phyloP scores from a whole-genome alignment of 495 filamentous ascomycete species.

The Daldinia decipiens region DNA sequence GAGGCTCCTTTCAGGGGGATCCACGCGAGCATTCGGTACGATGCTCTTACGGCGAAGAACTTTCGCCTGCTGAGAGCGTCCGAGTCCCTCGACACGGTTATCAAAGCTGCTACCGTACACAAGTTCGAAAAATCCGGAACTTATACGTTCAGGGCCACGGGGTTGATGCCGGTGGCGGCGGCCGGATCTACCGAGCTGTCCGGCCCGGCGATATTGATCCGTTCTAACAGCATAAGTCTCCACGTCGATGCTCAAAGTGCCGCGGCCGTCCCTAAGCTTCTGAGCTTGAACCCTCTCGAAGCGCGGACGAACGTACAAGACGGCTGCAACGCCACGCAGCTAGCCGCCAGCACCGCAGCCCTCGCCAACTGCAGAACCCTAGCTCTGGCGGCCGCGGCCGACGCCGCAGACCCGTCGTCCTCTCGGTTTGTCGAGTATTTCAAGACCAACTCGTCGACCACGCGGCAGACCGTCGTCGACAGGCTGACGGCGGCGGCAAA shows the following conservation, averaged over 20 bases:
- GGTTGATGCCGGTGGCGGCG: conserved; percentile 24
- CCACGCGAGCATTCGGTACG: conserved; percentile 28
- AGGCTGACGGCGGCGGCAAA: conserved; percentile 25
- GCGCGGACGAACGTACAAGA: conserved; percentile 26
- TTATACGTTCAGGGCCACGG: conserved; percentile 26
- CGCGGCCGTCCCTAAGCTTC: conserved; percentile 10
- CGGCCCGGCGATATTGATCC: conserved; percentile 20
- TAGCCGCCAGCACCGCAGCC: conserved; percentile 26
- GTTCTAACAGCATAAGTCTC: conserved; percentile 28
- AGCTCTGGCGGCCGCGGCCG: conserved; percentile 24
- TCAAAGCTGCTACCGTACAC: conserved; percentile 28
- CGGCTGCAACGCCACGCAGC: conserved; percentile 26
- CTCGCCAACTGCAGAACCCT: conserved; percentile 26
- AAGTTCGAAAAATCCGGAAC: conserved; percentile 31
- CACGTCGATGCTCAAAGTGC: conserved; percentile 16
- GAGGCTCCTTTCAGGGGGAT: conserved; percentile 33
- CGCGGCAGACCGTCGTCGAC: conserved; percentile 27
- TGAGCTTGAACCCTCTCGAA: conserved; percentile 10
- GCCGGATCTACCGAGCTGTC: conserved; percentile 23
- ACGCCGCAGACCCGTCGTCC: conserved; percentile 28
- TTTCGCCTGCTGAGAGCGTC: conserved; percentile 24
- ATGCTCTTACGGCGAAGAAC: conserved; percentile 29
- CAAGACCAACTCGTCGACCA: conserved; percentile 28
- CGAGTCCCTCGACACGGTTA: conserved; percentile 25
- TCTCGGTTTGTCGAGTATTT: conserved; percentile 40